Base-by-base conservation (phyloP, 768 basidiomycete genomes). In the Fistulinella prunicolor region DNA sequence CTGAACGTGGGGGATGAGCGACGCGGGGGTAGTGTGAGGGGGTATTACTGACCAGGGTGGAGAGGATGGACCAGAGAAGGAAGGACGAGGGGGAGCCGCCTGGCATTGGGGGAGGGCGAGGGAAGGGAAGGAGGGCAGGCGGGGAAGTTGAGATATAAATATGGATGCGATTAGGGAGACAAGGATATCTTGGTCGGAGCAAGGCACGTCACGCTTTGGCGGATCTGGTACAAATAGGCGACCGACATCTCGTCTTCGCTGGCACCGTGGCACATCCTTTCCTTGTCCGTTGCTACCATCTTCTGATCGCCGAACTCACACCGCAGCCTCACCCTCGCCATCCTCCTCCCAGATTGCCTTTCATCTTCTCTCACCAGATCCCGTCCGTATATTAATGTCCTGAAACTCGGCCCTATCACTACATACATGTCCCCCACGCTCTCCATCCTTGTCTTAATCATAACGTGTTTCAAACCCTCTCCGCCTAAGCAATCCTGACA, bases 21-120 rank as follows among this genome's bases (percentile, higher is more conserved):
- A 19, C 7, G n/a, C 13, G 9, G 30, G 30, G 13, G 30, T 8
- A 14, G 35, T 4, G 1, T 13, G 16, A 2, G 17, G 55, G 57
- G 60, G 56, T 24, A 17, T 3, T 1, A 55, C 83, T 68, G 59
- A 86, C 86, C 55, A 82, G 69, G 54, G 73, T 74, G 1, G 86
- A 72, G 50, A 89, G 73, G 30, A 88, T 76, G 47, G 86, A 78
- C 88, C 88, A 90, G 43, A 87, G 78, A 37, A 89, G 76, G 64
- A 79, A 88, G 46, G 84, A 84, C 20, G 86, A 76, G 9, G 86
- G 78, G 38, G 86, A 89, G 56, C 85, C 85, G 66, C 73, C 76
- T 66, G 78, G 80, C 87, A 90, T 89, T 32, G 7, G 30, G 13
- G 67, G 60, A 70, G 47, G 35, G 7, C n/a, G n/a, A 30, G 19